phyloP scores from a whole-genome alignment of 306 rosid genomes.

The Medicago ruthenica region DNA sequence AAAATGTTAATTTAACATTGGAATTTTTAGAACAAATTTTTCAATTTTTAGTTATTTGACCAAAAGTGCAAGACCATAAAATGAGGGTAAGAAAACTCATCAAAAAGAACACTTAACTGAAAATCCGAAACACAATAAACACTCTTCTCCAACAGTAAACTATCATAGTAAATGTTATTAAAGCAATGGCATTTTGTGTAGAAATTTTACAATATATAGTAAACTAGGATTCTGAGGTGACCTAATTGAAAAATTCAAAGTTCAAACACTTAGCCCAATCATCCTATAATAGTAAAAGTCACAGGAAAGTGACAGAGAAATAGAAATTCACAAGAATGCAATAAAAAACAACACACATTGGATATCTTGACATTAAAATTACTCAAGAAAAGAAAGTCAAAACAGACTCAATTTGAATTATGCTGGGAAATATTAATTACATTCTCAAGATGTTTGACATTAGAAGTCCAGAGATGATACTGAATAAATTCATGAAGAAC shows the following conservation, averaged over 20 bases:
- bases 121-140: background rate
- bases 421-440: constrained; percentile 6
- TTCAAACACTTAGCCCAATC: constrained; percentile 3
- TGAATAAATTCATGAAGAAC: constrained; percentile 9
- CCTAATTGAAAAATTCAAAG: constrained; percentile 10
- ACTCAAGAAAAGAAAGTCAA: background rate
- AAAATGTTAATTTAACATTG: constrained; percentile 24
- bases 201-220: constrained; percentile 10
- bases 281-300: constrained; percentile 2
- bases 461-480: constrained; percentile 12
- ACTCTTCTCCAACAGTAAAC: no score
- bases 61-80: constrained; percentile 25
- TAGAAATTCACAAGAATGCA: background rate
- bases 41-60: constrained; percentile 26
- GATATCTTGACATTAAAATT: background rate
- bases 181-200: constrained; percentile 11
- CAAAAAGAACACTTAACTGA: background rate
- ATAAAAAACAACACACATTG: constrained; percentile 7
- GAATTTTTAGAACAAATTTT: constrained; percentile 25
- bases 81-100: constrained; percentile 31
- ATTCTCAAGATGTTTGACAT: background rate
- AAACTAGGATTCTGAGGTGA: constrained; percentile 18
- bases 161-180: no score
- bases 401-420: background rate
- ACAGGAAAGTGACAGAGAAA: constrained; percentile 4